Evolutionary conservation across 1,284 basidiomycete species (phyloP).

Genomic region (Trichosporon faecale): DNA sequence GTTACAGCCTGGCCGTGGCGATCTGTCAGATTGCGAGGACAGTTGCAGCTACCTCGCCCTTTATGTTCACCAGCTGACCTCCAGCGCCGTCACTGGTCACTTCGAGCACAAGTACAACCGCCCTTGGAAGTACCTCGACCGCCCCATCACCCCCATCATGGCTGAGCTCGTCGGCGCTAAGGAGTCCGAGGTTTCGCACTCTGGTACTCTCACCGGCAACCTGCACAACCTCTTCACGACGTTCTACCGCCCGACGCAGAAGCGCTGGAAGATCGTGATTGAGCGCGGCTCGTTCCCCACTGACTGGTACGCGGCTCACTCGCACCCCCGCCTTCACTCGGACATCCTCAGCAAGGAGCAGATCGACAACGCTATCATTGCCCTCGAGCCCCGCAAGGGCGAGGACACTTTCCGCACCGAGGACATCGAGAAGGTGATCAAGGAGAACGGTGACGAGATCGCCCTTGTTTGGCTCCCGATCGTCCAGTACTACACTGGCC

Average conservation of each 20-base stretch:
- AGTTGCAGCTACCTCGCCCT: no score
- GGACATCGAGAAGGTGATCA: constrained; percentile 78
- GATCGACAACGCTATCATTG: constrained; percentile 63
- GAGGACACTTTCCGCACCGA: constrained; percentile 84
- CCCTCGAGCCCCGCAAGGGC: constrained; percentile 72
- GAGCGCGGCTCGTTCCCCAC: constrained; percentile 93
- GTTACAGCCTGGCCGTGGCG: no score
- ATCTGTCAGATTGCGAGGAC: not conserved
- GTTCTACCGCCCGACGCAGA: constrained; percentile 83
- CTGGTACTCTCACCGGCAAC: constrained; percentile 91
- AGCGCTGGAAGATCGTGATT: constrained; percentile 88
- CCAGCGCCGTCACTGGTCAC: constrained; percentile 84
- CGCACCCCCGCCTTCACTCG: constrained; percentile 76
- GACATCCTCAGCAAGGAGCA: constrained; percentile 62
- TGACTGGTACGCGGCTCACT: constrained; percentile 93
- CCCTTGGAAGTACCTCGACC: constrained; percentile 79
- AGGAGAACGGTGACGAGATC: constrained; percentile 67
- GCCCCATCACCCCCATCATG: constrained; percentile 69
- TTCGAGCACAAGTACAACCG: constrained; percentile 79
- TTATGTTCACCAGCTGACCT: not conserved
- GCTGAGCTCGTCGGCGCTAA: constrained; percentile 83
- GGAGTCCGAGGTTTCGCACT: constrained; percentile 84
- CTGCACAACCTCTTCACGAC: constrained; percentile 89
- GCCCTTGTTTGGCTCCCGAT: constrained; percentile 86
- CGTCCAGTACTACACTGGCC: constrained; percentile 97